These are phyloP conservation scores for Rhipidocladum racemiflorum DNA, from an alignment of 176 grass and related monocot species.

Conservation along the genomic window DNA sequence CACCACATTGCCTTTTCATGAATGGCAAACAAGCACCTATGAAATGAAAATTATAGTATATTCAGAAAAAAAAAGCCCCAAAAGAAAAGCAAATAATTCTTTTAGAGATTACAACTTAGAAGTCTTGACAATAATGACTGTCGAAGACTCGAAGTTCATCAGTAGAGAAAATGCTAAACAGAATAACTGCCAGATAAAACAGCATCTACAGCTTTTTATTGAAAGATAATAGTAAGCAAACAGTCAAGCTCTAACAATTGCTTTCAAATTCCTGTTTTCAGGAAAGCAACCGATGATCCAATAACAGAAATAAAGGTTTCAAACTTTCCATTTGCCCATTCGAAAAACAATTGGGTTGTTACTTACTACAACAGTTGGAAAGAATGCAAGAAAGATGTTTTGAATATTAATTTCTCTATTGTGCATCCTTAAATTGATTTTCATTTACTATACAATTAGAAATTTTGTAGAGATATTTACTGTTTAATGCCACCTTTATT, in stretches of 20 bases:
- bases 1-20: too few species aligned
- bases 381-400: neutral
- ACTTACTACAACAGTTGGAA: neutral
- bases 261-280: neutral
- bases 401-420: neutral
- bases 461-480: neutral
- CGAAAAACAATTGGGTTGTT: neutral
- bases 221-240: too few species aligned
- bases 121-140: neutral
- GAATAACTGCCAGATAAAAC: neutral
- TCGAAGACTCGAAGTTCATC: neutral
- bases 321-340: neutral
- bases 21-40: neutral
- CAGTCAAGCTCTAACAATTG: neutral
- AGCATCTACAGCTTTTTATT: neutral
- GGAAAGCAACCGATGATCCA: neutral
- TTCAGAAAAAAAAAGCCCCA: too few species aligned
- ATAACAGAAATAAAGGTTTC: neutral
- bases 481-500: neutral
- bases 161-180: constrained; percentile 3
- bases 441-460: neutral
- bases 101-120: neutral
- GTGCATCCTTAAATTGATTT: neutral
- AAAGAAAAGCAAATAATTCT: too few species aligned
- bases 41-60: neutral